Base-by-base conservation (phyloP, 2,329 filamentous ascomycete species). In the Fusarium sp. region DNA sequence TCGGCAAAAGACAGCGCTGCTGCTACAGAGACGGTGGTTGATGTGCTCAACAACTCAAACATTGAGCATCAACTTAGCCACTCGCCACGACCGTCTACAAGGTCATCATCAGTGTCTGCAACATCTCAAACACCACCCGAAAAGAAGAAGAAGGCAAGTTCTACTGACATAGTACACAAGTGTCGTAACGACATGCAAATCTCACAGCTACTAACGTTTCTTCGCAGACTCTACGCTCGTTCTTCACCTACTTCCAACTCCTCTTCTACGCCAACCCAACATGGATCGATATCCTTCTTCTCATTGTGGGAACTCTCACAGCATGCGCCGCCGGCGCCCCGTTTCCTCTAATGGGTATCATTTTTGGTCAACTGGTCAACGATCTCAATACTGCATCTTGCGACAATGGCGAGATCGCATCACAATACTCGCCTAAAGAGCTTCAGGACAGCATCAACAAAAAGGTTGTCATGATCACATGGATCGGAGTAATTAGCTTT, bases 361-460 rank as follows among this genome's bases (percentile, higher is more conserved):
- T 91, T 55, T 91, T 91, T 70, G 88, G 89, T 58, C 81, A 89
- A 76, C 84, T 91, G 8, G 82, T 91, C 65, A 87, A 91, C 74
- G 82, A 87, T 63, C 82, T 91, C 73, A 90, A 89, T 73, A 77
- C 80, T 14, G 85, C 85, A 21, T 84, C 86, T n/a, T 89, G 87
- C 75, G 79, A 79, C 9, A 69, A 75, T 48, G 75, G 79, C 14
- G 48, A 68, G n/a, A 42, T 62, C 16, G 58, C 58, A 23, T 45
- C 67, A 25, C 60, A 77, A 44, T 61, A 76, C 58, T 65, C 73
- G 6, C 67, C 76, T 23, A 59, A 73, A 12, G 46, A 74, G 34
- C 79, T 83, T 42, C 80, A 86, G 62, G 65, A 73, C 41, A 77
- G 77, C 28, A 83, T 90, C 65, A 85, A 89, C 75, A 74, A 80